Evolutionary conservation across 2,329 filamentous ascomycete species (phyloP).

Genomic region (Aspergillus fumigatus): DNA sequence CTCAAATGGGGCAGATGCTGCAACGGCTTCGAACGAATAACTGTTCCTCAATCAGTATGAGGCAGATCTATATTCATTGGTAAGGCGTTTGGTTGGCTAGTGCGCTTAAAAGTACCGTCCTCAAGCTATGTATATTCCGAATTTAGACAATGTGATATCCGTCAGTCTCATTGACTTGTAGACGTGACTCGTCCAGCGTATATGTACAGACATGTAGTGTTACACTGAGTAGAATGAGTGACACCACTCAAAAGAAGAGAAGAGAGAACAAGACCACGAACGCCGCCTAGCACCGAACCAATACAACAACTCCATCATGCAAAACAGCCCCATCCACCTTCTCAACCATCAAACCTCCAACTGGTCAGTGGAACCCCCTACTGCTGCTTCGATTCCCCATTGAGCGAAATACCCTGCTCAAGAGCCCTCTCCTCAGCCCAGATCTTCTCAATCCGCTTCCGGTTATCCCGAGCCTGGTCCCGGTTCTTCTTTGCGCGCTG

Average conservation of each 20-base stretch:
- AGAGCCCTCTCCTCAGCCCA: conserved; percentile 60
- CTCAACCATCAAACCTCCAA: not conserved
- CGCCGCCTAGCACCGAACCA: conserved; percentile 7
- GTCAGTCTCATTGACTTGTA: not conserved
- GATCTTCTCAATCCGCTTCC: conserved; percentile 67
- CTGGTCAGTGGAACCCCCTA: not conserved
- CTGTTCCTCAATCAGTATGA: not conserved
- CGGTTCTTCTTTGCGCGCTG: conserved; percentile 76
- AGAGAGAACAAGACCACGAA: conserved; percentile 4
- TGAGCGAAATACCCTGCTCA: conserved; percentile 11
- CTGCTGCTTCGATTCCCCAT: not conserved
- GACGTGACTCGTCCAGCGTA: not conserved
- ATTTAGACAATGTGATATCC: not conserved
- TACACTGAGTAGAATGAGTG: not conserved
- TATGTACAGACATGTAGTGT: not conserved
- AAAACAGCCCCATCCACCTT: not conserved
- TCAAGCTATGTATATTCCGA: not conserved
- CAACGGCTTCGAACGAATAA: conserved; percentile 12
- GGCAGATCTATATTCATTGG: conserved; percentile 9
- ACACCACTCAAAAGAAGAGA: conserved; percentile 3
- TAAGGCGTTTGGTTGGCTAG: conserved; percentile 30
- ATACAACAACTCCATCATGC: conserved; percentile 6
- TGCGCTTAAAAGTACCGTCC: conserved; percentile 15
- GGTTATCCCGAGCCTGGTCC: conserved; percentile 63
- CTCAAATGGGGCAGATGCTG: conserved; percentile 7